Base-by-base conservation (phyloP, 352 stramenopile species). In the Saprolegnia parasitica region DNA sequence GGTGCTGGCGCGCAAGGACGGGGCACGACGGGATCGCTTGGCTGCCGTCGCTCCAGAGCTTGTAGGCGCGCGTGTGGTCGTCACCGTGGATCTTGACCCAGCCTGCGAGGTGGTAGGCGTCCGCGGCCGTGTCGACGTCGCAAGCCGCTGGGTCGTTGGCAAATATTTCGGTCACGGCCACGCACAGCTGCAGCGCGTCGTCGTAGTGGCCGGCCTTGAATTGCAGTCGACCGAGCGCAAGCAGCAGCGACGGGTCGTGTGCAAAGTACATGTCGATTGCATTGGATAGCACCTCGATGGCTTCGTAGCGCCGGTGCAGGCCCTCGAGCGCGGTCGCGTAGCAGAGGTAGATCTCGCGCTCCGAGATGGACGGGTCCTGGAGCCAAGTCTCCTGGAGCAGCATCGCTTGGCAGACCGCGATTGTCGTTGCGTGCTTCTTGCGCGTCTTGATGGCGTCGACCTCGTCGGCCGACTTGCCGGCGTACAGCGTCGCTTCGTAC, bases 51-150 rank as follows among this genome's bases (percentile, higher is more conserved):
- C 39, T 74, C 72, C 72, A 77, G 26, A 72, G 32, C 20, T 46
- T 23, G 54, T 77, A 77, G 16, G 72, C 72, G 20, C 54, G 32
- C 4, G 68, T 77, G 23, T 77, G 72, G 37, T 71, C 56, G 47
- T 77, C 72, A 10, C 63, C 47, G 49, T 77, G 72, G 26, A 77
- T 75, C 37, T 73, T 72, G 61, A 77, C 56, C 72, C 72, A 77
- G 35, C 72, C 72, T 47, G 68, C 68, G 11, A 77, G 60, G 23
- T 78, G 65, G 62, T 68, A 76, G 37, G 68, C 65, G 60, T 78
- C 73, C 8, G 65, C 67, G 21, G 71, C 47, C 18, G 66, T 72
- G 37, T 72, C 57, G 5, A 24, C 18, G 20, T 47, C 50, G 35
- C 60, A 67, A 5, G 42, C 42, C 21, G 15, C 42, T 16, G 13